Base-by-base conservation (phyloP, 176 grass and related monocot species). In the Aegilops speltoides region DNA sequence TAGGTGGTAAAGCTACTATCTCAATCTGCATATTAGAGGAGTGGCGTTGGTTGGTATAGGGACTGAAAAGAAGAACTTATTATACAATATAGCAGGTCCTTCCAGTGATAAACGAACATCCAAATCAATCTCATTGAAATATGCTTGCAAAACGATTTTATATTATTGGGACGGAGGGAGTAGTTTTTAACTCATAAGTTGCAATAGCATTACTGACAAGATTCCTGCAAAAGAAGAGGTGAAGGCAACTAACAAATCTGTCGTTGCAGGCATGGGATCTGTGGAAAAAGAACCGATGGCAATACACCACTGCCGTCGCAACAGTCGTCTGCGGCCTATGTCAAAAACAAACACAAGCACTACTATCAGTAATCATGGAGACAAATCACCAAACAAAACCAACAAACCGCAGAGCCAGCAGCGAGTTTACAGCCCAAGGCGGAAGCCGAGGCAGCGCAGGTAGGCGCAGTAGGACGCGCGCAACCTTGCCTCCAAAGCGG, bases 381-480 rank as follows among this genome's bases (percentile, higher is more conserved):
- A 38, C n/a, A 73, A 11, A 64, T 83, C 46, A 56, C 62, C 43
- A 79, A 81, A 26, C 5, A 36, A 79, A 54, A 6, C 2, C 3
- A 80, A 28, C 2, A 68, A 61, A 63, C 1, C 10, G 72, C 20
- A 25, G 75, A 60, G 14, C 34, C 24, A 12, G 62, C 41, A 72
- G 63, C 15, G 3, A 78, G 36, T 82, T 76, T 83, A 94, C 89
- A 94, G 77, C 45, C 83, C 82, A 6, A 94, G 93, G 24, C 82
- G 68, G 78, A 83, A 69, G 45, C 89, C 93, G 10, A 94, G 85
- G 66, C 78, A 87, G 78, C 77, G 77, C 19, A 94, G 84, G 50
- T 91, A 94, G 38, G 87, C 63, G 82, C 93, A 94, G 87, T 94
- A 94, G 43, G 93, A 94, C 4, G 75, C 86, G 12, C 93, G 93